These are phyloP conservation scores for Verticillium albo-atrum DNA, from an alignment of 2,329 filamentous ascomycete species.

Conservation along the genomic window DNA sequence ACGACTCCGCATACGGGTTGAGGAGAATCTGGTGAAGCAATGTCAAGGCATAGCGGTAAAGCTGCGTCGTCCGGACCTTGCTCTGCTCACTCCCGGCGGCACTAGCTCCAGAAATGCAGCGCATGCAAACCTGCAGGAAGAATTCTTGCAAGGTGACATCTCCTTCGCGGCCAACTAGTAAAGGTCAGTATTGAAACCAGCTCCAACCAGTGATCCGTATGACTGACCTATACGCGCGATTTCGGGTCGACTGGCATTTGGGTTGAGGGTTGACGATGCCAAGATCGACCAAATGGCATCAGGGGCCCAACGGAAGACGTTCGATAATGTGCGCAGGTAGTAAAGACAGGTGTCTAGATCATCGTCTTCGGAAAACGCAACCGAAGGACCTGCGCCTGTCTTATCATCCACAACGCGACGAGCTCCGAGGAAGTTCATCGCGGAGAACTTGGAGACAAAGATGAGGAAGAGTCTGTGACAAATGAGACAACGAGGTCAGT, in stretches of 20 bases:
- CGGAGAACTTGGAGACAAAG: constrained; percentile 53
- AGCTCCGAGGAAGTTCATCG: constrained; percentile 46
- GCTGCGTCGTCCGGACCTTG: constrained; percentile 52
- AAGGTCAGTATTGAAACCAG: constrained; percentile 13
- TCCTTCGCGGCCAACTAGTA: constrained; percentile 45
- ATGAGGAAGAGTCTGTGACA: constrained; percentile 52
- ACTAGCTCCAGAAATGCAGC: constrained; percentile 48
- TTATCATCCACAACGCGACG: constrained; percentile 16
- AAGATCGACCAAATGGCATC: constrained; percentile 68
- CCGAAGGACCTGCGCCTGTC: constrained; percentile 18
- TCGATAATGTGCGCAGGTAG: constrained; percentile 69
- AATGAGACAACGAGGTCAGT: neutral
- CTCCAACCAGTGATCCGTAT: neutral
- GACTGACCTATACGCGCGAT: constrained; percentile 47
- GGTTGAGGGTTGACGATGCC: constrained; percentile 54
- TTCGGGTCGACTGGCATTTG: constrained; percentile 39
- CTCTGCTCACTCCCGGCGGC: constrained; percentile 28
- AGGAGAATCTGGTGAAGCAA: constrained; percentile 67
- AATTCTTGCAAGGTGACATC: constrained; percentile 63
- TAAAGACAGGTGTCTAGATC: constrained; percentile 76
- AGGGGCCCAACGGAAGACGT: constrained; percentile 65
- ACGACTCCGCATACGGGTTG: constrained; percentile 53
- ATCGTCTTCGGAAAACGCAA: constrained; percentile 48
- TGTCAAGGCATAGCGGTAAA: constrained; percentile 67
- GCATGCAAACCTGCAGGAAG: constrained; percentile 61